These are phyloP conservation scores for Podaxis carcinomalis DNA, from an alignment of 768 basidiomycete genomes.

Conservation along the genomic window DNA sequence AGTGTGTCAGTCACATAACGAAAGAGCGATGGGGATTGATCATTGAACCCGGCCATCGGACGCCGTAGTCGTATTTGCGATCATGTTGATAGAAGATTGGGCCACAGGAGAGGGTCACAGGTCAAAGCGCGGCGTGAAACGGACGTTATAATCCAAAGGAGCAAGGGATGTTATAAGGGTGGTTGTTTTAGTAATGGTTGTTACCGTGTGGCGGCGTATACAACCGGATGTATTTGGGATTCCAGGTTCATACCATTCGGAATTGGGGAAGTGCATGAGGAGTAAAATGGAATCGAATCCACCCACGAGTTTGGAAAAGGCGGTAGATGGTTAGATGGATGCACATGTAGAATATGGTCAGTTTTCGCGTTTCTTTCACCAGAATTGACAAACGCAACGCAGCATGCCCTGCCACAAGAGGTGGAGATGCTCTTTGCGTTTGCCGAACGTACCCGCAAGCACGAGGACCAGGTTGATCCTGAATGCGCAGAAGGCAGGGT, in stretches of 20 bases:
- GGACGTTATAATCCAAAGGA: conserved; percentile 1
- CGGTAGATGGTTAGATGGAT: neutral
- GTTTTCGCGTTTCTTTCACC: neutral
- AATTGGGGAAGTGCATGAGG: neutral
- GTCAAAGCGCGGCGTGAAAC: neutral
- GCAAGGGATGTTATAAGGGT: neutral
- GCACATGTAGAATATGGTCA: conserved; percentile 4
- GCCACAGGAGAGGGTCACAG: neutral
- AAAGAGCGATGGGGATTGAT: neutral
- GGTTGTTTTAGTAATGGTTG: neutral
- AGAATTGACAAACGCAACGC: neutral
- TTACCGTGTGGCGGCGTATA: neutral
- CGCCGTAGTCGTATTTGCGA: neutral
- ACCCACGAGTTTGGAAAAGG: neutral
- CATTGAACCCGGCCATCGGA: neutral
- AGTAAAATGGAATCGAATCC: neutral
- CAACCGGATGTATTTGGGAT: neutral
- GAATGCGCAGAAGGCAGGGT: conserved; percentile 11
- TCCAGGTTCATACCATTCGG: neutral
- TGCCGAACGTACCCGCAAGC: conserved; percentile 77
- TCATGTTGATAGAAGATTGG: neutral
- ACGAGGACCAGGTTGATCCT: conserved; percentile 88
- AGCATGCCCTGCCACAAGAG: neutral
- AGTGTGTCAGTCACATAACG: neutral
- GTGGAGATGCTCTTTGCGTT: conserved; percentile 1